Evolutionary conservation across 495 filamentous ascomycete genomes (phyloP).

Genomic region (Neohortaea acidophila): DNA sequence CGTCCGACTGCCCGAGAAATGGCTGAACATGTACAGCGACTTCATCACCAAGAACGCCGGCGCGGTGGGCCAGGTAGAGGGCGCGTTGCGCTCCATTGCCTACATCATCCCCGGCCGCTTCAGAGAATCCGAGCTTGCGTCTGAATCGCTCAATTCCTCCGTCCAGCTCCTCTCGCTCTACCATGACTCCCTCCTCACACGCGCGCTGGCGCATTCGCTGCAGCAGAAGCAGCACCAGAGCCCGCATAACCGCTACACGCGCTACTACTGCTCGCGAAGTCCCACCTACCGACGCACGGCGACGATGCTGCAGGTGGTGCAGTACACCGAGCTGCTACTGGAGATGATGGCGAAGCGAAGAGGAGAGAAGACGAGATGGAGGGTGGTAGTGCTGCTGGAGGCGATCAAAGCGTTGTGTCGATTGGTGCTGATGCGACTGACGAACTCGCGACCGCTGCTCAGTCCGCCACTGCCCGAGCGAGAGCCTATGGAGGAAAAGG

Average conservation of each 20-base stretch:
- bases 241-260: conserved; percentile 78
- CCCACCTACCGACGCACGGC: conserved; percentile 63
- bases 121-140: conserved; percentile 82
- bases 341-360: conserved; percentile 76
- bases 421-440: conserved; percentile 66
- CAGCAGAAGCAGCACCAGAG: conserved; percentile 34
- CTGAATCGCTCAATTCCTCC: conserved; percentile 77
- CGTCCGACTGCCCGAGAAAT: conserved; percentile 45
- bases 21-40: conserved; percentile 66
- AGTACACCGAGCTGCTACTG: conserved; percentile 80
- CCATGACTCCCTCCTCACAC: conserved; percentile 76
- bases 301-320: conserved; percentile 67
- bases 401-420: conserved; percentile 75
- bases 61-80: conserved; percentile 86
- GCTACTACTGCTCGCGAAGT: conserved; percentile 67
- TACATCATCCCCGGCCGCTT: conserved; percentile 95
- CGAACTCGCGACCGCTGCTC: conserved; percentile 68
- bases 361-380: conserved; percentile 73
- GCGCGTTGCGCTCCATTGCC: conserved; percentile 72
- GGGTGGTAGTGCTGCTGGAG: conserved; percentile 77
- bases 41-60: conserved; percentile 90
- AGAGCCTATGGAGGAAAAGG: conserved; percentile 36
- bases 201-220: conserved; percentile 36
- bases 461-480: conserved; percentile 76
- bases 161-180: conserved; percentile 86